These are phyloP conservation scores for Teratosphaeria pseudoeucalypti DNA, from an alignment of 2,329 filamentous ascomycete genomes.

Conservation along the genomic window DNA sequence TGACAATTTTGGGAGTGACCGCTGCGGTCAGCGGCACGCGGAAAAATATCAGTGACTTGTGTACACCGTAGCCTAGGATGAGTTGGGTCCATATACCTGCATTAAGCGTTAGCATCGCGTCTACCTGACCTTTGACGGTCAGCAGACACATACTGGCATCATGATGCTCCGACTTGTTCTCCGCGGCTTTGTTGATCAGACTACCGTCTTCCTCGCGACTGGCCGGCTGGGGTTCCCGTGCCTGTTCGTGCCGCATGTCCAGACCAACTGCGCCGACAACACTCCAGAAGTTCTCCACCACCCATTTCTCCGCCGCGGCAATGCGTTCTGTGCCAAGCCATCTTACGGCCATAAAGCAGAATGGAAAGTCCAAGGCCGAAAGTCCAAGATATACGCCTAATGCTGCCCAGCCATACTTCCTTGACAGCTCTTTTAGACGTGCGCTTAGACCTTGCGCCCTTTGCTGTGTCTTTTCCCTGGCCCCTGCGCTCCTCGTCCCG, in stretches of 20 bases:
- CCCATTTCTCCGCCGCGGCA: slow-evolving; percentile 59
- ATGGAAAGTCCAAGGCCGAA: slow-evolving; percentile 81
- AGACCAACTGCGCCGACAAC: slow-evolving; percentile 46
- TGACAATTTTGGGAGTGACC: slow-evolving; percentile 89
- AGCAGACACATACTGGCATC: slow-evolving; percentile 20
- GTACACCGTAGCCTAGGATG: slow-evolving; percentile 87
- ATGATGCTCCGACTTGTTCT: slow-evolving; percentile 4
- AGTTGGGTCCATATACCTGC: slow-evolving; percentile 71
- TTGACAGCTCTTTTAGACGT: slow-evolving; percentile 69
- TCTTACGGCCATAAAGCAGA: slow-evolving; percentile 84
- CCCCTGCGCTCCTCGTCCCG: neutral
- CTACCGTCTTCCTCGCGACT: slow-evolving; percentile 8
- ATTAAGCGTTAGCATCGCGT: neutral
- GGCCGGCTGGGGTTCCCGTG: neutral
- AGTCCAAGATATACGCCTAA: slow-evolving; percentile 81
- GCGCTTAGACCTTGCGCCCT: slow-evolving; percentile 39
- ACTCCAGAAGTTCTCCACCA: slow-evolving; percentile 50
- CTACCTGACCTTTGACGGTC: slow-evolving; percentile 13
- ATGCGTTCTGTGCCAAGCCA: slow-evolving; percentile 77
- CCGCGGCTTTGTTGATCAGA: neutral
- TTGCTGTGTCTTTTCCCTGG: slow-evolving; percentile 7
- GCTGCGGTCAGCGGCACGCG: slow-evolving; percentile 88
- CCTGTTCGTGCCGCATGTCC: slow-evolving; percentile 10
- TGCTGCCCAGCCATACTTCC: slow-evolving; percentile 90
- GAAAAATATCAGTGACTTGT: slow-evolving; percentile 95